phyloP scores from a whole-genome alignment of 352 stramenopile species.

The Thalassiosira exigua region DNA sequence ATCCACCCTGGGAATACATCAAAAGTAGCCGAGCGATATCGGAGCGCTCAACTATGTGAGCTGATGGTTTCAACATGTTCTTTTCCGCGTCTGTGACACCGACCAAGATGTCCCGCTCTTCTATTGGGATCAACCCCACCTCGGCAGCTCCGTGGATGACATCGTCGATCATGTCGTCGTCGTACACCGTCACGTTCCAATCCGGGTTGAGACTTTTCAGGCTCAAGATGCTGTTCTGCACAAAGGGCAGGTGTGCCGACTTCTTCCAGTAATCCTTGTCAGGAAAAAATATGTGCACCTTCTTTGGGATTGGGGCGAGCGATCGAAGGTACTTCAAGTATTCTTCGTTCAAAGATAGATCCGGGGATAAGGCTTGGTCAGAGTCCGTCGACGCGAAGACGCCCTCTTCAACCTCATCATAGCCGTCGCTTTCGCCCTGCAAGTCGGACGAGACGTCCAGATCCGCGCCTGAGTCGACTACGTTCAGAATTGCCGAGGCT shows the following conservation, averaged over 20 bases:
- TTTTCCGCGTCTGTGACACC: conserved; percentile 2
- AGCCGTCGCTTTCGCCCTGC: no score
- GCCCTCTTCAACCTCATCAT: no score
- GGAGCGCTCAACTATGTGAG: conserved; percentile 42
- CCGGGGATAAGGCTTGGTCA: no score
- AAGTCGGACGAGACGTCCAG: no score
- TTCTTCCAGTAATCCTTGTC: conserved; percentile 32
- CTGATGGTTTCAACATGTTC: conserved; percentile 5
- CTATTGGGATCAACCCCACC: conserved; percentile 20
- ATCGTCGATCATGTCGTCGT: conserved; percentile 27
- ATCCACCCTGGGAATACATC: conserved; percentile 38
- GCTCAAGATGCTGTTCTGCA: conserved; percentile 31
- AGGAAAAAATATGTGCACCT: conserved; percentile 48
- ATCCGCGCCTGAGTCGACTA: no score
- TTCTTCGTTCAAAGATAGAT: conserved; percentile 16
- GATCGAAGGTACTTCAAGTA: conserved; percentile 28
- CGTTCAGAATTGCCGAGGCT: no score
- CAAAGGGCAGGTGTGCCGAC: conserved; percentile 15
- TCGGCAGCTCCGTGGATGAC: conserved; percentile 23
- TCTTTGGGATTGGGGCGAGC: conserved; percentile 26
- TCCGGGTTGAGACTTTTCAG: conserved; percentile 36
- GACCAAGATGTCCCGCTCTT: conserved; percentile 34
- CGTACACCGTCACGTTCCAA: conserved; percentile 42
- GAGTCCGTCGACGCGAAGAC: no score
- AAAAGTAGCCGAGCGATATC: conserved; percentile 37